Evolutionary conservation across 306 rosid genomes (phyloP).

Genomic region (Dalbergia cochinchinensis): DNA sequence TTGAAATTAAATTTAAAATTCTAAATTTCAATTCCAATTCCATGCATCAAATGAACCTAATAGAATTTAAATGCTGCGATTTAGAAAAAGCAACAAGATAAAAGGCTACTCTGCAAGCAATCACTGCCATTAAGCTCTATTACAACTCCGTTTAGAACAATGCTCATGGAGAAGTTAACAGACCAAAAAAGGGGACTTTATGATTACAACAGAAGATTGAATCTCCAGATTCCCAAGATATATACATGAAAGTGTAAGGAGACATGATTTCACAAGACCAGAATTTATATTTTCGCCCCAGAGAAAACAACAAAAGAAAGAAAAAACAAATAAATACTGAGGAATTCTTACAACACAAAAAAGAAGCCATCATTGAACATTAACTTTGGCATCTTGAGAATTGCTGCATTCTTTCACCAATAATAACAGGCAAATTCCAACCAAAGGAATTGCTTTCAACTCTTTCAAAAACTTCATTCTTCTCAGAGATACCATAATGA

Average conservation of each 20-base stretch:
- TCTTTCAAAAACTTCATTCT: not conserved
- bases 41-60: too few relatives aligned
- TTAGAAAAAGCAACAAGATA: too few relatives aligned
- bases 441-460: conserved; percentile 36
- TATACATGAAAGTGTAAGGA: conserved; percentile 34
- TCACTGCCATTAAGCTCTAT: too few relatives aligned
- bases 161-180: too few relatives aligned
- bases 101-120: too few relatives aligned
- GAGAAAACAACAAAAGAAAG: conserved; percentile 10
- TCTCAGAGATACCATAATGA: conserved; percentile 2
- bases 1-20: too few relatives aligned
- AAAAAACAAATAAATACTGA: conserved; percentile 29
- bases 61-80: too few relatives aligned
- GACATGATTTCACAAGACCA: conserved; percentile 13
- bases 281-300: not conserved
- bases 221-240: conserved; percentile 12
- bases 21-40: too few relatives aligned
- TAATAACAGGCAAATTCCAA: conserved; percentile 32
- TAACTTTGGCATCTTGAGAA: conserved; percentile 29
- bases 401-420: conserved; percentile 13
- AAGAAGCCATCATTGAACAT: conserved; percentile 21
- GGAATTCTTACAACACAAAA: conserved; percentile 36
- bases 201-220: conserved; percentile 13
- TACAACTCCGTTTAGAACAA: too few relatives aligned
- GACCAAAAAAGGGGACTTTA: not conserved